A percentile compares a stretch with the other conserved stretches of the same genome.
Conservation (phyloP, 352 stramenopile genomes). For the Thalassiosira gravida region DNA sequence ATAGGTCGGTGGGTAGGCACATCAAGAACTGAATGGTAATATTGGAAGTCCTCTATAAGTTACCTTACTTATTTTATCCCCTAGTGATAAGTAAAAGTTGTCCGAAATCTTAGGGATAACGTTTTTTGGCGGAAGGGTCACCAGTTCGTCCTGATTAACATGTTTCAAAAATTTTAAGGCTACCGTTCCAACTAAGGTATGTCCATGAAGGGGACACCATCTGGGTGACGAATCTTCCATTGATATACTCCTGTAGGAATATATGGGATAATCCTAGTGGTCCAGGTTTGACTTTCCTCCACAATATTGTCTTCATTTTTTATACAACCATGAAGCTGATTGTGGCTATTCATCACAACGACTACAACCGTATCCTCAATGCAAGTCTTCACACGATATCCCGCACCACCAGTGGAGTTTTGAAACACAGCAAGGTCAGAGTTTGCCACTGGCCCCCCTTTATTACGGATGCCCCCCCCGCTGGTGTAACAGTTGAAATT, state of each 20-base stretch:
- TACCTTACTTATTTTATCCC: too few relatives aligned
- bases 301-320: slow-evolving; percentile 1
- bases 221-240: slow-evolving; percentile 22
- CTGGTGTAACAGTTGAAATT: slow-evolving; percentile 13
- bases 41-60: too few relatives aligned
- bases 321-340: slow-evolving; percentile 20
- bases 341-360: background rate
- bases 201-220: slow-evolving; percentile 10
- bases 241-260: slow-evolving; percentile 5
- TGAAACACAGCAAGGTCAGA: slow-evolving; percentile 11
- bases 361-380: slow-evolving; percentile 21
- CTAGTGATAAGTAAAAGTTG: too few relatives aligned
- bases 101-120: too few relatives aligned
- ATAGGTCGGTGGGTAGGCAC: too few relatives aligned
- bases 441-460: slow-evolving; percentile 6
- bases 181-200: slow-evolving; percentile 25
- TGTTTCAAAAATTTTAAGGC: too few relatives aligned
- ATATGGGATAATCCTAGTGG: slow-evolving; percentile 21
- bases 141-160: too few relatives aligned
- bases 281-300: background rate
- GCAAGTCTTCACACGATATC: slow-evolving; percentile 10
- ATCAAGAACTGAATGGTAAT: too few relatives aligned
- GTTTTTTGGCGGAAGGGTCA: too few relatives aligned
- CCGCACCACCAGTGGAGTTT: slow-evolving; percentile 3
- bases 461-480: background rate